Evolutionary conservation across 495 filamentous ascomycete genomes (phyloP).

Genomic region (Lepraria neglecta): DNA sequence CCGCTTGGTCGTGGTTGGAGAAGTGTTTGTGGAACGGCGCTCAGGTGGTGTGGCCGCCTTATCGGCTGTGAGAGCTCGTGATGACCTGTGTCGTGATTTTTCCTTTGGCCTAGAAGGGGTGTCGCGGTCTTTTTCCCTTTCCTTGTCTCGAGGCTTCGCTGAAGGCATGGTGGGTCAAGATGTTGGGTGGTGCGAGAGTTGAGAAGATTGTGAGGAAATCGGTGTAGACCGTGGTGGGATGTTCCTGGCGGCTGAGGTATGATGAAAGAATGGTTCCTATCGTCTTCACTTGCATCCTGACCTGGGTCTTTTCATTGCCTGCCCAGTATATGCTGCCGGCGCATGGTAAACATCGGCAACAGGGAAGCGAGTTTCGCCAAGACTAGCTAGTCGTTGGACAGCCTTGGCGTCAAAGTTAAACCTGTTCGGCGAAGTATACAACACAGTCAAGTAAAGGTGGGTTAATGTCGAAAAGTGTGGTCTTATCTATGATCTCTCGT

Average conservation of each 20-base stretch:
- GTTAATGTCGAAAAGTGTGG: not conserved
- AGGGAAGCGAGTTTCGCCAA: not conserved
- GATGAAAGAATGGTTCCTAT: not conserved
- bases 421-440: no score
- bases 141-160: conserved; percentile 27
- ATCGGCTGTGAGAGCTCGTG: conserved; percentile 39
- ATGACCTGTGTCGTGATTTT: conserved; percentile 29
- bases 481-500: no score
- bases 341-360: not conserved
- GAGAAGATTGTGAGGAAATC: not conserved
- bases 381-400: no score
- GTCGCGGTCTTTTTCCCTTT: conserved; percentile 28
- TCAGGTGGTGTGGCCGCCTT: conserved; percentile 36
- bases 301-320: not conserved
- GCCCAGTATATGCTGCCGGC: not conserved
- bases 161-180: conserved; percentile 28
- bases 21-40: conserved; percentile 33
- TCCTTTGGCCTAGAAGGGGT: conserved; percentile 24
- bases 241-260: not conserved
- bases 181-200: not conserved
- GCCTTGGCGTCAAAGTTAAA: no score
- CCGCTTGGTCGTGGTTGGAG: conserved; percentile 35
- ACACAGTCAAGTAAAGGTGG: no score
- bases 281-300: not conserved
- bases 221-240: not conserved